phyloP scores from a whole-genome alignment of 257 asterid species.

The Ligustrum vulgare region DNA sequence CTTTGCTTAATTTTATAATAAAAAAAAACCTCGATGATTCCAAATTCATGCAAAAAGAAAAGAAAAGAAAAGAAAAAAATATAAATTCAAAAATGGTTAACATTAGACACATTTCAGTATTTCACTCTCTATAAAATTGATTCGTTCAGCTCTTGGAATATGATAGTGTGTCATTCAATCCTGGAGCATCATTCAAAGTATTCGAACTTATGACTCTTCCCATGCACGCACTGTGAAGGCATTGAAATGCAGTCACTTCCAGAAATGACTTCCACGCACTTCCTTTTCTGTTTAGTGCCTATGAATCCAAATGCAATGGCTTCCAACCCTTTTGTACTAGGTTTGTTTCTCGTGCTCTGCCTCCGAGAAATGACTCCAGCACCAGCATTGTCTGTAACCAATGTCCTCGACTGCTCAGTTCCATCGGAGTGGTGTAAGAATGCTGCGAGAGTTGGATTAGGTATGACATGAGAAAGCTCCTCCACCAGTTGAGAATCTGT shows the following conservation, averaged over 20 bases:
- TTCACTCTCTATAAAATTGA: no score
- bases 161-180: slow-evolving; percentile 8
- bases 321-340: slow-evolving; percentile 56
- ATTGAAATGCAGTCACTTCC: slow-evolving; percentile 31
- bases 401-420: background rate
- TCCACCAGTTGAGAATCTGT: background rate
- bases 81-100: no score
- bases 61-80: no score
- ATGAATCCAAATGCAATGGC: slow-evolving; percentile 58
- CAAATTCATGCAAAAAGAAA: no score
- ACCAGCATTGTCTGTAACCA: background rate
- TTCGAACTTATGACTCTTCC: background rate
- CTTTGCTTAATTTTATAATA: no score
- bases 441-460: slow-evolving; percentile 2
- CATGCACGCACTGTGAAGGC: slow-evolving; percentile 40
- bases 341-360: slow-evolving; percentile 52
- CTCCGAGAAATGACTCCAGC: slow-evolving; percentile 30
- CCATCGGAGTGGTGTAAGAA: background rate
- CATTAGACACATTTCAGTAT: no score
- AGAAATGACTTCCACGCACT: slow-evolving; percentile 29
- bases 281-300: slow-evolving; percentile 35
- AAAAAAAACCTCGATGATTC: no score
- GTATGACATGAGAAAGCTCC: background rate
- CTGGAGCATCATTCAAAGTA: slow-evolving; percentile 23
- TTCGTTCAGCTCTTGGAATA: background rate